Base-by-base conservation (phyloP, 257 asterid genomes). In the Solanum gandarillasii region DNA sequence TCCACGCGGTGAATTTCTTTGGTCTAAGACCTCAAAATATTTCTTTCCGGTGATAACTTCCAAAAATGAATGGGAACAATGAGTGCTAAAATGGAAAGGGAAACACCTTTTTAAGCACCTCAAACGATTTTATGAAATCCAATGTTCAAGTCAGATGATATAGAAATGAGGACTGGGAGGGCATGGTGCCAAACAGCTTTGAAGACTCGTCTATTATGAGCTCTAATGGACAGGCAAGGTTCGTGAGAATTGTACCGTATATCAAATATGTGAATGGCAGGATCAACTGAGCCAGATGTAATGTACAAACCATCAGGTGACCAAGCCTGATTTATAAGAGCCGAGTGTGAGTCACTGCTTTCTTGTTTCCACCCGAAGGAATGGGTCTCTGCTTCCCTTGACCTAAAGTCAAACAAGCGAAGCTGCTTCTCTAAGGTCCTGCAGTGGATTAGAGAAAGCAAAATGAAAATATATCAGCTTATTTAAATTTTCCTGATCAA, bases 361-460 rank as follows among this genome's bases (percentile, higher is more conserved):
- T 95, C 97, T 91, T 97, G 99, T 90, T 94, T 94, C 95, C 97
- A 97, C n/a, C 99, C 99, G 12, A 95, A 92, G 3, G 95, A 90
- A 67, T 94, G 97, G 79, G 93, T 75, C 92, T 92, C 98, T 82
- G 90, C 83, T 58, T 87, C 91, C 92, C 96, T 93, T 87, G 90
- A 31, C 88, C 98, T 87, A 12, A 95, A 87, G 88, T 97, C 99
- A 78, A 88, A 95, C 87, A 97, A 90, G 58, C 94, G 93, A 73
- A 97, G 93, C 91, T 97, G 99, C 71, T 90, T 89, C 86, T 92
- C 98, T n/a, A 95, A 98, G 13, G 95, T 90, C 94, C 99, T 97
- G 94, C 90, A 72, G 27, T 48, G 29, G 84, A 29, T 35, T 43
- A 84, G 82, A n/a, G 48, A 87, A 35, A 41, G 81, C 18, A 62